Evolutionary conservation across 345 rosid species (phyloP).

Genomic region (Clausena lansium): DNA sequence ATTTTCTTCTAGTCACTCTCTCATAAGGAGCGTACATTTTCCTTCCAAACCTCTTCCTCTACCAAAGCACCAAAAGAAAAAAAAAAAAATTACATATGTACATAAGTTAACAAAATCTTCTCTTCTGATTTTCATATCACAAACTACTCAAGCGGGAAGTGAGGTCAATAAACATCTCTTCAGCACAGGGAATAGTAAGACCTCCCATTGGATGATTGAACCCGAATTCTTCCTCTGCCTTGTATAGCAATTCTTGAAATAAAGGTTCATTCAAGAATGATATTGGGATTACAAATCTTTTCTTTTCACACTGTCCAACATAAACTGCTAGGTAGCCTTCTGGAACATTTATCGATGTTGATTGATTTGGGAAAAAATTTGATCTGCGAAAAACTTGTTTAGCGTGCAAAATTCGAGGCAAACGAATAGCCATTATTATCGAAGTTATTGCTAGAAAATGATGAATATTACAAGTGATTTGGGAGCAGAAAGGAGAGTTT

Average conservation of each 20-base stretch:
- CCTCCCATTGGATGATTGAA: constrained; percentile 41
- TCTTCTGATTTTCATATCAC: not conserved
- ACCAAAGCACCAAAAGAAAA: too few species aligned
- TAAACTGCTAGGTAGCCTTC: constrained; percentile 30
- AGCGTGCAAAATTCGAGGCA: constrained; percentile 12
- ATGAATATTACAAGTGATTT: not conserved
- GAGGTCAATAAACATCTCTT: constrained; percentile 35
- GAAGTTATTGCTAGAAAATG: not conserved
- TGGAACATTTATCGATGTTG: constrained; percentile 3
- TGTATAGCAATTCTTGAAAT: constrained; percentile 20
- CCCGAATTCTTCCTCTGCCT: constrained; percentile 44
- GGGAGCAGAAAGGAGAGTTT: not conserved
- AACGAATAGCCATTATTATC: constrained; percentile 1
- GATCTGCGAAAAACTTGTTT: constrained; percentile 21
- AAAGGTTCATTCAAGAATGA: constrained; percentile 28
- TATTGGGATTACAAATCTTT: constrained; percentile 26
- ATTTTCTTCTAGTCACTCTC: not conserved
- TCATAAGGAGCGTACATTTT: not conserved
- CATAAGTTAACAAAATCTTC: constrained; percentile 15
- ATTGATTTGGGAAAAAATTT: constrained; percentile 1
- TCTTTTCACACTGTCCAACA: constrained; percentile 29
- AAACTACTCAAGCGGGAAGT: constrained; percentile 19
- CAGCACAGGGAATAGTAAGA: constrained; percentile 42
- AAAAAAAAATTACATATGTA: not conserved
- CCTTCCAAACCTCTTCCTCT: not conserved